Conservation (phyloP, 1,139 yeast species). For the Suhomyces ambrosiae region DNA sequence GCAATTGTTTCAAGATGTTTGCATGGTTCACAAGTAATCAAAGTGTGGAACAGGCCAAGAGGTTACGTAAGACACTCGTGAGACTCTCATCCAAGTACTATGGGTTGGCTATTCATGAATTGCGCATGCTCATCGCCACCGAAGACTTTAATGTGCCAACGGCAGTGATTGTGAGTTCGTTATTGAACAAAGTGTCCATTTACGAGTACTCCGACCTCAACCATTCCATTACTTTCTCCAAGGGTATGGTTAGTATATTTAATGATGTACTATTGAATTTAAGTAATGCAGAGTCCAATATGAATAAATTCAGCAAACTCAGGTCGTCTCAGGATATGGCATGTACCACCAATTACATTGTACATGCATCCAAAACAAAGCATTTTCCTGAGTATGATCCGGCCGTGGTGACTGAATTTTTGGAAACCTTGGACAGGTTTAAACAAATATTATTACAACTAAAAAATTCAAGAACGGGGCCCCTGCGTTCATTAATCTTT, state of each 20-base stretch:
- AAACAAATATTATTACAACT: conserved; percentile 5
- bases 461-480: conserved; percentile 1
- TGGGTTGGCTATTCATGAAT: conserved; percentile 21
- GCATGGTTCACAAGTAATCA: conserved; percentile 8
- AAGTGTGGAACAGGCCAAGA: conserved; percentile 9
- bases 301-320: background rate
- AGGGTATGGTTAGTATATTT: conserved; percentile 29
- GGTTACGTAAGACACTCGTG: conserved; percentile 16
- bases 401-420: conserved; percentile 23
- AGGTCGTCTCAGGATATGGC: conserved; percentile 18
- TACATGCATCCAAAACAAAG: conserved; percentile 26
- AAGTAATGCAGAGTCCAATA: background rate
- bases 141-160: conserved; percentile 22
- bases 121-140: conserved; percentile 21
- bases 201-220: conserved; percentile 26
- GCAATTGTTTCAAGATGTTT: conserved; percentile 27
- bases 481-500: conserved; percentile 12
- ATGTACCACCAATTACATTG: conserved; percentile 22
- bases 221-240: conserved; percentile 27
- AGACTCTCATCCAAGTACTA: conserved; percentile 25
- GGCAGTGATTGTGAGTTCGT: conserved; percentile 25
- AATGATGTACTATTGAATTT: conserved; percentile 20
- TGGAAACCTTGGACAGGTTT: conserved; percentile 17
- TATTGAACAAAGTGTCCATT: conserved; percentile 30
- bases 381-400: conserved; percentile 27